Percentiles rank a stretch among this genome's conserved stretches.
Evolutionary conservation across 2,329 filamentous ascomycete species (phyloP).

Genomic region (Emydomyces testavorans): DNA sequence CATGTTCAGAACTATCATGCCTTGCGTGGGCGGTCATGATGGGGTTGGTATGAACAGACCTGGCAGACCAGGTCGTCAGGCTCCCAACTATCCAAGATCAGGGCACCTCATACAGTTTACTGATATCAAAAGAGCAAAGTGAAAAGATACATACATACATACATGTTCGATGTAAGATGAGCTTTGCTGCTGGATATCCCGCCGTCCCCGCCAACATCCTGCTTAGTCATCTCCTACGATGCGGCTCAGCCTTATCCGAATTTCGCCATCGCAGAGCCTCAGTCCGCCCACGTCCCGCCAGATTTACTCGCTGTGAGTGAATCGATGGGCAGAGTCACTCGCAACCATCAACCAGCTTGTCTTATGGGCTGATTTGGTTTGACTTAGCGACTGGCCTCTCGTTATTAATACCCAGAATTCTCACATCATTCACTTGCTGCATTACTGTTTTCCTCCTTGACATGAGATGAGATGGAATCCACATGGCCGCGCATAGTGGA

Average conservation of each 20-base stretch:
- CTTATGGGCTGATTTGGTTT: too few relatives aligned
- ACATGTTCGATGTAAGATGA: neutral
- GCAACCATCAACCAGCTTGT: too few relatives aligned
- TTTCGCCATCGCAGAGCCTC: neutral
- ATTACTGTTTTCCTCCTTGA: neutral
- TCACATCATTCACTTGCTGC: neutral
- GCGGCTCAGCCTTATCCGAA: slow-evolving; percentile 6
- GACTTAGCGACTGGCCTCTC: too few relatives aligned
- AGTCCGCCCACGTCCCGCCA: neutral
- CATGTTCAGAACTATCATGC: slow-evolving; percentile 30
- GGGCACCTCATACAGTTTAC: neutral
- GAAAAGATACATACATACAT: neutral
- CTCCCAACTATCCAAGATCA: neutral
- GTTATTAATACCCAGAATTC: neutral
- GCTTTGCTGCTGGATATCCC: neutral
- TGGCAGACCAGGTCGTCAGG: neutral
- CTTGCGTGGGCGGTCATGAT: neutral
- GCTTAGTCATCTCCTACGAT: neutral
- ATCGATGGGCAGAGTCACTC: too few relatives aligned
- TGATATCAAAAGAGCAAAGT: neutral
- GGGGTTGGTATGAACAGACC: neutral
- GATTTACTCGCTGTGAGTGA: too few relatives aligned
- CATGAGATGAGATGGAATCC: slow-evolving; percentile 10
- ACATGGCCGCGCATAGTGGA: slow-evolving; percentile 13
- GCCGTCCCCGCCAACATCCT: neutral